These are phyloP conservation scores for Podospora anserina DNA, from an alignment of 495 filamentous ascomycete genomes.

Conservation along the genomic window DNA sequence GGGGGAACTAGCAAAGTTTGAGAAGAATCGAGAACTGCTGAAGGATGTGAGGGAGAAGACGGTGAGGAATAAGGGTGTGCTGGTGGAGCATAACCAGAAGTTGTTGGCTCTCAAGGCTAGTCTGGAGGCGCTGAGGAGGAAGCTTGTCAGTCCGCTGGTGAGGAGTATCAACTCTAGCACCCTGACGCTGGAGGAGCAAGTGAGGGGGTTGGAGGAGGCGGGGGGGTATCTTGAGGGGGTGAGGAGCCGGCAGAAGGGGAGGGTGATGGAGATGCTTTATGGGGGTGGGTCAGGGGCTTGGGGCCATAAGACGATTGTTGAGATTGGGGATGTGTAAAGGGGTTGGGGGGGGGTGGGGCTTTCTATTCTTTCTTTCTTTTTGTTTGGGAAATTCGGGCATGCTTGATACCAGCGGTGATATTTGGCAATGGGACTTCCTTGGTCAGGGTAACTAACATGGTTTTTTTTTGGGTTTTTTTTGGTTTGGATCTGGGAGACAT, in stretches of 20 bases:
- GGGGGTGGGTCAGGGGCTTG: conserved; percentile 41
- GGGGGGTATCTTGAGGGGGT: conserved; percentile 70
- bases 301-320: background rate
- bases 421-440: too few species aligned
- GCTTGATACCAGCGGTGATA: background rate
- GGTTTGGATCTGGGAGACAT: background rate
- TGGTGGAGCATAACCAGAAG: conserved; percentile 78
- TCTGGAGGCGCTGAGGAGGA: conserved; percentile 70
- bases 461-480: background rate
- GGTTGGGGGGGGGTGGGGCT: background rate
- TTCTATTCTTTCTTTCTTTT: background rate
- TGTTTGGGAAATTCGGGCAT: background rate
- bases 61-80: conserved; percentile 76
- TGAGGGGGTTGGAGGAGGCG: conserved; percentile 72
- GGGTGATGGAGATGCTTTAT: conserved; percentile 76
- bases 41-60: conserved; percentile 74
- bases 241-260: conserved; percentile 74
- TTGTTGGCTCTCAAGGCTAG: conserved; percentile 75
- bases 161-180: conserved; percentile 63
- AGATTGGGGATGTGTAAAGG: background rate
- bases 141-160: conserved; percentile 77
- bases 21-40: conserved; percentile 76
- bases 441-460: too few species aligned
- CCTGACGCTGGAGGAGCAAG: conserved; percentile 76
- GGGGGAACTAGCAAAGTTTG: conserved; percentile 73